phyloP scores from a whole-genome alignment of 2,329 filamentous ascomycete species.

The Colletotrichum lentis region DNA sequence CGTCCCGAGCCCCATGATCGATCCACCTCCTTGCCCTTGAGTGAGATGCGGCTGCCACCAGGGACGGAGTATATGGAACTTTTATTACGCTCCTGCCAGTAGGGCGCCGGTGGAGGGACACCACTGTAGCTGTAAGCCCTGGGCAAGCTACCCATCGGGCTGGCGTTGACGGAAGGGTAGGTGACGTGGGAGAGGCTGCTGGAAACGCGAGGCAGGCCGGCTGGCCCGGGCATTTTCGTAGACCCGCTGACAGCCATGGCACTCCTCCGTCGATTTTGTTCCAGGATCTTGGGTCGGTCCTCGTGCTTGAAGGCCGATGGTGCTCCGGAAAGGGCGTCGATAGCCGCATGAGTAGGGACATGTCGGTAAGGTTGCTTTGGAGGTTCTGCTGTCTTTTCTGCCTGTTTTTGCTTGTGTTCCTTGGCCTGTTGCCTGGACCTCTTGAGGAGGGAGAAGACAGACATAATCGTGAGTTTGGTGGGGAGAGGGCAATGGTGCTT shows the following conservation, averaged over 20 bases:
- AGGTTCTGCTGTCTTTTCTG: constrained; percentile 54
- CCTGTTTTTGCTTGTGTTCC: constrained; percentile 59
- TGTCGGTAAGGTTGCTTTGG: constrained; percentile 63
- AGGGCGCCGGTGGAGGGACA: constrained; percentile 43
- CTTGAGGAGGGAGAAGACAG: constrained; percentile 64
- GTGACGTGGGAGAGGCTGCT: constrained; percentile 59
- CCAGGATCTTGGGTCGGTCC: constrained; percentile 58
- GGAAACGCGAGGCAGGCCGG: constrained; percentile 52
- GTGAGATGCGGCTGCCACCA: constrained; percentile 43
- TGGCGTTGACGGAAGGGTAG: constrained; percentile 54
- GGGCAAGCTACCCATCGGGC: constrained; percentile 51
- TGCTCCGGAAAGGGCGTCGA: constrained; percentile 64
- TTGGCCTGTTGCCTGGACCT: constrained; percentile 64
- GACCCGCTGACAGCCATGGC: constrained; percentile 55
- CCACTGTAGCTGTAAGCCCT: constrained; percentile 56
- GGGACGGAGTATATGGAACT: constrained; percentile 47
- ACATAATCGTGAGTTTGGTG: constrained; percentile 53
- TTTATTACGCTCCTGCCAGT: constrained; percentile 43
- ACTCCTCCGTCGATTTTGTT: constrained; percentile 60
- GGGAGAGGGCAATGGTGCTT: not conserved
- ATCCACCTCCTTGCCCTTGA: constrained; percentile 56
- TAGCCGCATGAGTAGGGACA: constrained; percentile 67
- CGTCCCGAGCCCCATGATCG: constrained; percentile 47
- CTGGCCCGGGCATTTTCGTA: constrained; percentile 47
- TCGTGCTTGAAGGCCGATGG: constrained; percentile 60